phyloP scores from a whole-genome alignment of 2,329 filamentous ascomycete species.

The Aureobasidium subglaciale region DNA sequence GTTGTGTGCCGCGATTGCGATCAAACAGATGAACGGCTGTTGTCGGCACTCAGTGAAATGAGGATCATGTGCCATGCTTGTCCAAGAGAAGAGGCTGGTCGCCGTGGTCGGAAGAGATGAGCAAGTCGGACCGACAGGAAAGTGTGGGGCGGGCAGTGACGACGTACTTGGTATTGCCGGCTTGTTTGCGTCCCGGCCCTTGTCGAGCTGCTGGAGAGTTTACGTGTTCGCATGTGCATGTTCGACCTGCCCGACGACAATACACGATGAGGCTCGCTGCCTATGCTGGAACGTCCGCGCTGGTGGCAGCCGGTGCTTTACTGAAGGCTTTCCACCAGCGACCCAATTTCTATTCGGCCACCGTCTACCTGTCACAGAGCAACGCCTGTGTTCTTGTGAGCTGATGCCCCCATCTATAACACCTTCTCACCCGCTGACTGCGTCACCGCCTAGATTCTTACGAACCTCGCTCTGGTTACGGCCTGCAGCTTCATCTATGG shows the following conservation, averaged over 20 bases:
- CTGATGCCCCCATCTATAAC: background rate
- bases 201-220: background rate
- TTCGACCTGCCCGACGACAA: background rate
- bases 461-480: conserved; percentile 79
- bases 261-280: conserved; percentile 19
- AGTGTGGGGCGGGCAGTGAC: background rate
- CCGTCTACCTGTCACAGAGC: conserved; percentile 93
- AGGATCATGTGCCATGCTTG: background rate
- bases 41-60: background rate
- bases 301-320: conserved; percentile 75
- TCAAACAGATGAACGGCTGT: background rate
- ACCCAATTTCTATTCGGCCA: conserved; percentile 96
- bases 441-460: conserved; percentile 59
- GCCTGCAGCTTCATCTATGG: conserved; percentile 77
- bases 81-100: background rate
- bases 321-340: conserved; percentile 89
- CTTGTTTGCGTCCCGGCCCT: no score
- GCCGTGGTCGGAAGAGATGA: background rate
- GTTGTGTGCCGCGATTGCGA: background rate
- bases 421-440: conserved; percentile 1
- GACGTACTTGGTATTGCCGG: no score
- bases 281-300: conserved; percentile 53
- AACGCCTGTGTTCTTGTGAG: conserved; percentile 85
- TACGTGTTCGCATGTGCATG: conserved; percentile 2
- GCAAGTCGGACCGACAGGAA: background rate